Conservation (phyloP, 2,329 filamentous ascomycete species). For the Elsinoe ampelina region DNA sequence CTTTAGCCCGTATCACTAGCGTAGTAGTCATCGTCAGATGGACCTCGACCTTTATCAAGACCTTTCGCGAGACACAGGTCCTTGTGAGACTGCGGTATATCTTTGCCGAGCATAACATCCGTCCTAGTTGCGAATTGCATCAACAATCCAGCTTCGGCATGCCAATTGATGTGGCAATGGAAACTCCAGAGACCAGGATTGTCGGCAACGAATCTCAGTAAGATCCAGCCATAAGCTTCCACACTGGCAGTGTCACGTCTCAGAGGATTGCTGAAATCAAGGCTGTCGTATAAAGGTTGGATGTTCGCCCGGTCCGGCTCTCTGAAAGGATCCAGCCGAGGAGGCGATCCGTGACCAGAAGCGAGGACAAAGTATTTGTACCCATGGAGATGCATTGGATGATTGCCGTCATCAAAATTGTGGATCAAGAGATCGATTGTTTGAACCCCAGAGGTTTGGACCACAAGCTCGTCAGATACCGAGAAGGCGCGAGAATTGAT, state of each 20-base stretch:
- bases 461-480: conserved; percentile 24
- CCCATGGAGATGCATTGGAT: conserved; percentile 30
- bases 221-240: conserved; percentile 46
- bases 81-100: conserved; percentile 38
- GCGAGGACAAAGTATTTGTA: conserved; percentile 31
- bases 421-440: conserved; percentile 30
- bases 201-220: conserved; percentile 47
- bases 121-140: conserved; percentile 50
- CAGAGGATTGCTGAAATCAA: conserved; percentile 35
- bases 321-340: conserved; percentile 19
- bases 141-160: conserved; percentile 47
- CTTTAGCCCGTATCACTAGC: not conserved
- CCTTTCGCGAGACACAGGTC: conserved; percentile 41
- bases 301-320: conserved; percentile 22
- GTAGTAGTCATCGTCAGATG: conserved; percentile 36
- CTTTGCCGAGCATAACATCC: conserved; percentile 36
- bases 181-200: conserved; percentile 51
- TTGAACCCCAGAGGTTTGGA: conserved; percentile 29
- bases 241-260: conserved; percentile 46
- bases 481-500: conserved; percentile 26
- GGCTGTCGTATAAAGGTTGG: conserved; percentile 25
- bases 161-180: conserved; percentile 53
- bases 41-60: conserved; percentile 40
- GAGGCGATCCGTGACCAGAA: conserved; percentile 28
- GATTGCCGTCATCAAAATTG: conserved; percentile 30